A percentile compares a stretch with the other conserved stretches of the same genome.
phyloP scores from a whole-genome alignment of 192 early-diverging fungal species.

The Linnemannia elongata region DNA sequence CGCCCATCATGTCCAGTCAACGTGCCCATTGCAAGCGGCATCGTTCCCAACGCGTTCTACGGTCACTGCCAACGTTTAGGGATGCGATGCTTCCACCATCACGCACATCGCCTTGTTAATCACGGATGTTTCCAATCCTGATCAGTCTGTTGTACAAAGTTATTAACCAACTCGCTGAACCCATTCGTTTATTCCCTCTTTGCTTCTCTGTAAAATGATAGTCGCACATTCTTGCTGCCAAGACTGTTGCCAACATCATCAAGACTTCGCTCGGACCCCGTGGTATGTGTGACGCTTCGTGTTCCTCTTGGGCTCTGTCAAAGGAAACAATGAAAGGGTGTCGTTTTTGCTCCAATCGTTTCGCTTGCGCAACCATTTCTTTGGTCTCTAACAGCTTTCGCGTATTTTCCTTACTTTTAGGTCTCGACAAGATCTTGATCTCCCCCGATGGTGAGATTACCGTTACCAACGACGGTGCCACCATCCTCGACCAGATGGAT shows the following conservation, averaged over 20 bases:
- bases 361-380: background rate
- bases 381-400: background rate
- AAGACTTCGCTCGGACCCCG: constrained; percentile 98
- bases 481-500: constrained; percentile 97
- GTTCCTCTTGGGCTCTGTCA: background rate
- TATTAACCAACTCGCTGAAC: background rate
- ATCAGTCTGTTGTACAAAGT: constrained; percentile 1
- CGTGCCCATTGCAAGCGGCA: background rate
- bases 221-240: constrained; percentile 98
- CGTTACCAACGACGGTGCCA: constrained; percentile 99
- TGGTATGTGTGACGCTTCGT: constrained; percentile 65
- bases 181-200: background rate
- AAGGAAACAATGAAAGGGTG: background rate
- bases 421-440: constrained; percentile 99
- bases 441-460: constrained; percentile 99
- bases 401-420: constrained; percentile 51
- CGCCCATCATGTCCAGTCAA: background rate
- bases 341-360: background rate
- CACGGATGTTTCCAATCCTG: constrained; percentile 2
- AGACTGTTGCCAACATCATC: constrained; percentile 96
- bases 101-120: background rate
- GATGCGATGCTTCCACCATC: background rate
- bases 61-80: background rate
- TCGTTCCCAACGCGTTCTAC: background rate
- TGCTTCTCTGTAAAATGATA: constrained; percentile 56